Conservation (phyloP, 306 rosid genomes). For the Begonia peltatifolia region DNA sequence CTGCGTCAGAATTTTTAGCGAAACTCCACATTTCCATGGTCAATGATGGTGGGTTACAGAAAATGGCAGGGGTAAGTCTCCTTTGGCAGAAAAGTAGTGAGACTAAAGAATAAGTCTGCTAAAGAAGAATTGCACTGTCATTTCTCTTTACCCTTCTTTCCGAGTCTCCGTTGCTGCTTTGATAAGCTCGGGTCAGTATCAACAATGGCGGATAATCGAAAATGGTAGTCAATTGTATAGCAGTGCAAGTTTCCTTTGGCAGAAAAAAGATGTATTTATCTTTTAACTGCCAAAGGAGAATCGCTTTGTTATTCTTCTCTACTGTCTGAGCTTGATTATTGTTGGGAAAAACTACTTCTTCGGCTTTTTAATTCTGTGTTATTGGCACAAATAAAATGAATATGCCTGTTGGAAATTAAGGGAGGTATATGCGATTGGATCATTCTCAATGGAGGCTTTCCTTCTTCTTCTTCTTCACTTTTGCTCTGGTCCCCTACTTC, state of each 20-base stretch:
- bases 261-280: too few species aligned
- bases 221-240: too few species aligned
- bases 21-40: too few species aligned
- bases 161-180: not conserved
- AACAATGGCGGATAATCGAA: too few species aligned
- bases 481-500: slow-evolving; percentile 15
- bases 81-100: slow-evolving; percentile 51
- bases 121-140: slow-evolving; percentile 55
- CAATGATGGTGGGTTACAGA: not conserved
- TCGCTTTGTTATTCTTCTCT: too few species aligned
- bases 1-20: too few species aligned
- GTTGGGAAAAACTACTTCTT: too few species aligned
- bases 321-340: too few species aligned
- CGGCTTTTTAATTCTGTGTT: not conserved
- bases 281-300: too few species aligned
- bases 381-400: slow-evolving; percentile 3
- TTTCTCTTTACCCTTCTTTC: slow-evolving; percentile 32
- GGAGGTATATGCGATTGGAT: slow-evolving; percentile 5
- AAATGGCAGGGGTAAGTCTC: slow-evolving; percentile 91
- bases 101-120: slow-evolving; percentile 20
- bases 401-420: slow-evolving; percentile 6
- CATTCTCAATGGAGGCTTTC: slow-evolving; percentile 10
- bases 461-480: slow-evolving; percentile 1
- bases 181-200: too few species aligned
- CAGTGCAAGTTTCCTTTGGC: too few species aligned